Conservation (phyloP, 805 yeast species). For the Komagataella ulmi region DNA sequence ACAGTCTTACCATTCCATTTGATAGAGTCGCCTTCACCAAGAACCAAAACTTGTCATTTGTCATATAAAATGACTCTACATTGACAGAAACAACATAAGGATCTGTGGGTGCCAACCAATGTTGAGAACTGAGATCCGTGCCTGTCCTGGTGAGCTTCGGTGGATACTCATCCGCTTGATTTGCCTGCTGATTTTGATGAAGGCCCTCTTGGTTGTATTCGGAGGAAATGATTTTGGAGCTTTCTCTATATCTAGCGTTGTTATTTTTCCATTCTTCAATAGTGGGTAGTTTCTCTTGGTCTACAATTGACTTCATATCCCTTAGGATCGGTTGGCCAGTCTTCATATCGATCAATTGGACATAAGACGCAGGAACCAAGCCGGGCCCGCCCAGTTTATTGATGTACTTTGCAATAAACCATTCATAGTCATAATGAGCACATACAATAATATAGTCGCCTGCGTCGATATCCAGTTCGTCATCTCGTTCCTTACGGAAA, state of each 20-base stretch:
- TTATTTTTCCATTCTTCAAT: conserved; percentile 92
- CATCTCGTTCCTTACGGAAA: conserved; percentile 70
- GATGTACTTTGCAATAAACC: conserved; percentile 97
- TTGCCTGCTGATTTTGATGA: background rate
- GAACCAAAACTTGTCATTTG: conserved; percentile 85
- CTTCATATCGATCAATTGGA: conserved; percentile 69
- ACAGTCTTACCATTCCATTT: conserved; percentile 53
- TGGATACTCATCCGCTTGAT: background rate
- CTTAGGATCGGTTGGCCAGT: conserved; percentile 46
- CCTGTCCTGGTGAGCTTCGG: conserved; percentile 7
- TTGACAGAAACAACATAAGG: conserved; percentile 42
- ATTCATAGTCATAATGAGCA: conserved; percentile 92
- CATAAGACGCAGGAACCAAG: conserved; percentile 82
- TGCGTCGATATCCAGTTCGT: conserved; percentile 71
- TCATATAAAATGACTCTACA: conserved; percentile 69
- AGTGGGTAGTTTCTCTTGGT: conserved; percentile 64
- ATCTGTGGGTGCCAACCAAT: conserved; percentile 4
- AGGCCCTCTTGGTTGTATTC: background rate
- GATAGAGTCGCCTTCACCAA: conserved; percentile 53
- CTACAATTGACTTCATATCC: conserved; percentile 33
- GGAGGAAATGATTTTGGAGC: conserved; percentile 24
- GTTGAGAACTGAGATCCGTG: conserved; percentile 2
- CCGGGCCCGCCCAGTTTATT: conserved; percentile 97
- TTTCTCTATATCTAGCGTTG: conserved; percentile 87
- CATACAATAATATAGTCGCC: conserved; percentile 89